These are phyloP conservation scores for Phytophthora cryptogea DNA, from an alignment of 352 stramenopile genomes.

Conservation along the genomic window DNA sequence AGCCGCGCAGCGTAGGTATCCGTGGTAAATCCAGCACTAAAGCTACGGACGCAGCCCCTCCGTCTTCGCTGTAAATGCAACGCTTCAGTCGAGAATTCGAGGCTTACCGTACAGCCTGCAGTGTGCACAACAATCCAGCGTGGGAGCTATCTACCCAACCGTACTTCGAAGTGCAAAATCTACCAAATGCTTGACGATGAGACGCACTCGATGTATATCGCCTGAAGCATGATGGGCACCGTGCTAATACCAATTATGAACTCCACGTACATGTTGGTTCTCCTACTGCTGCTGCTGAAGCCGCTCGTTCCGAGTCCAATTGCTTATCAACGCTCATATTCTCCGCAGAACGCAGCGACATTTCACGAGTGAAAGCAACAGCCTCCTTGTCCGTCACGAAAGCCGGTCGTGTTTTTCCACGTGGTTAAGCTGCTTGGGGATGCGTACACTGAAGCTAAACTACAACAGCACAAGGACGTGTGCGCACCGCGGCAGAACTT, in stretches of 20 bases:
- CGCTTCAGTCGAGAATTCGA: too few species aligned
- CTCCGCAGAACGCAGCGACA: too few species aligned
- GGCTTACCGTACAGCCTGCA: not conserved
- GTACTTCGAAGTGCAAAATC: not conserved
- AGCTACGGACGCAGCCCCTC: not conserved
- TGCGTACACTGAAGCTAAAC: conserved; percentile 24
- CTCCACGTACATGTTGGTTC: too few species aligned
- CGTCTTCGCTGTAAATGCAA: not conserved
- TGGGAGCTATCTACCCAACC: not conserved
- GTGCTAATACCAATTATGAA: too few species aligned
- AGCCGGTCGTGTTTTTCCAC: conserved; percentile 12
- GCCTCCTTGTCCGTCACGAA: not conserved
- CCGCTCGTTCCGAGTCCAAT: not conserved
- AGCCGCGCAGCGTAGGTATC: not conserved
- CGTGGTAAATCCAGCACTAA: not conserved
- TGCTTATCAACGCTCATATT: not conserved
- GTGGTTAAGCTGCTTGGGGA: conserved; percentile 16
- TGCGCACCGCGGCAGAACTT: conserved; percentile 8
- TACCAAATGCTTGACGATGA: not conserved
- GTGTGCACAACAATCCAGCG: not conserved
- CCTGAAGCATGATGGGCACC: not conserved
- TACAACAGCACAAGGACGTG: conserved; percentile 9
- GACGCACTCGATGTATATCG: not conserved
- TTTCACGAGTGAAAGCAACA: too few species aligned
- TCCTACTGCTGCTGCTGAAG: not conserved